Evolutionary conservation across 2,329 filamentous ascomycete species (phyloP), one percentile per base, ranked within the genome.

Genomic region (Phoma sp.): DNA sequence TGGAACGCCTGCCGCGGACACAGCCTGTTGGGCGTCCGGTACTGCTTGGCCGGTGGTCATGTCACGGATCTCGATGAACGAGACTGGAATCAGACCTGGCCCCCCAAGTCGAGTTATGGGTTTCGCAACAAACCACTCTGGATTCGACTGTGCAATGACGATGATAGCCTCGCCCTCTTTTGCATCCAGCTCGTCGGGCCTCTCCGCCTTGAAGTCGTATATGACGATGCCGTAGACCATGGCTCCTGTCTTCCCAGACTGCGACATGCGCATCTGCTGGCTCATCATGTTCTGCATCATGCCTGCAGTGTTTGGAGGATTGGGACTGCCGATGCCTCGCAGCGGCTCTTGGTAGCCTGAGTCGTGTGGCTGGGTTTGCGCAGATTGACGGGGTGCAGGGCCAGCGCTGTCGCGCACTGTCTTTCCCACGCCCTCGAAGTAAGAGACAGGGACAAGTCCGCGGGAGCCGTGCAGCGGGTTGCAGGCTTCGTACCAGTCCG

Each of bases 101-200:
- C 95, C 95, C 38, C 95, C 95, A n/a, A 99, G 82, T 63, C 95
- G 85, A 60, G 93, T 94, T 73, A 99, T 99, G n/a, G 95, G 95
- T 78, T 99, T 99, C 45, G 95, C 95, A 58, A 99, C 94, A 71
- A 98, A 98, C 95, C 95, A 99, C 77, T 99, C 95, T 5, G 94
- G 92, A 70, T 98, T 98, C 6, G 94, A 98, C 76, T 98, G 95
- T 39, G 95, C 95, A 73, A 98, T 98, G 50, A 99, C 93, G 63
- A 99, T 97, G 71, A 99, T 97, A 48, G 93, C 91, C 77, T 99
- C 95, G 54, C 93, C 94, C 41, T 92, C 90, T 76, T 96, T 96
- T 43, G 95, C 95, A 65, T 97, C 93, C 55, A 99, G 79, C 78
- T 99, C 95, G 75, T 99, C 95, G n/a, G 92, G 90, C 53, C 94